Evolutionary conservation across 2,329 filamentous ascomycete genomes (phyloP), one percentile per base, ranked within the genome.

Genomic region (Trichoderma guizhouense): DNA sequence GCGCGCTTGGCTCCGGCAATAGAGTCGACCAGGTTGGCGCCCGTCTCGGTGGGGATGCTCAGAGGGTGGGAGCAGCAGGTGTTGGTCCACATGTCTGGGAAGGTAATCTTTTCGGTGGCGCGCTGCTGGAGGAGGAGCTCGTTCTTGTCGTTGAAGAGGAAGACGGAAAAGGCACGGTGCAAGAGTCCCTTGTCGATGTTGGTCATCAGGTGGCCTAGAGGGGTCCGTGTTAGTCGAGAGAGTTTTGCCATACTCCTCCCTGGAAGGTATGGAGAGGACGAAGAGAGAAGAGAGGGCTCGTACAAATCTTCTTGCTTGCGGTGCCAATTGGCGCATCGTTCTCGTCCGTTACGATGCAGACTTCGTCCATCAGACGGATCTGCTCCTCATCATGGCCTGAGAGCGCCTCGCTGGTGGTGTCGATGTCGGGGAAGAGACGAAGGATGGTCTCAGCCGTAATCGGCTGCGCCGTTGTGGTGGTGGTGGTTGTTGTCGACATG

Each of bases 61-160:
- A 99, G 88, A 6, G 96, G 96, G 83, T 99, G 96, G 51, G 96
- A 99, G 87, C 96, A 99, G 88, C 96, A 99, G 36, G 96, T 99
- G 84, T 99, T 99, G 75, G 96, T 99, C 96, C 96, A 99, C 92
- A 98, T 95, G 81, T 97, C 94, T 63, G 96, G 95, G 84, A 99
- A 99, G 7, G 96, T 99, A 80, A 99, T 99, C 87, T 99, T 99
- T 85, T 98, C 95, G 53, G 91, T 86, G 32, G 96, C 96, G 76
- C 96, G 93, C 86, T 98, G 96, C 84, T 99, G 96, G 66, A 99
- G 90, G 58, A 99, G 92, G 73, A 98, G 87, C 78, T 94, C 92
- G 83, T 98, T 97, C 81, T 96, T 88, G 74, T 93, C 92, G 84
- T 98, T 94, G 86, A 99, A 99, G 76, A 99, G 91, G 86, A 99